Evolutionary conservation across 176 grass and related monocot species (phyloP), one percentile per base, ranked within the genome.

Genomic region (Neostapfia colusana): DNA sequence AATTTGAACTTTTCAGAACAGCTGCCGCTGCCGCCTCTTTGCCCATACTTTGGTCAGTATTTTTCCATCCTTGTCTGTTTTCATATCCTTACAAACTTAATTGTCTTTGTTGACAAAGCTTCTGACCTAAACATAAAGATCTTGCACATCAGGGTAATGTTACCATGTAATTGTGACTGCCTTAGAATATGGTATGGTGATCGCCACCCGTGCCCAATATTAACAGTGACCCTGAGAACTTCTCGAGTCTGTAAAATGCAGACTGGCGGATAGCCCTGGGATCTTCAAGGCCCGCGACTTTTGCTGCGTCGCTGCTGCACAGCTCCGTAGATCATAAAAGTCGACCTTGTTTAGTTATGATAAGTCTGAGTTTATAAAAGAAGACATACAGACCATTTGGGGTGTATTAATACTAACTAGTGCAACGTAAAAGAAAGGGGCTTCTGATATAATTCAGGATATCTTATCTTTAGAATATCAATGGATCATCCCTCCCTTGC

Each of bases 41-140:
- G 38, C 36, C 60, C 14, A 36, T 78, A 85, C 6, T 51, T 77
- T 51, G 69, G 83, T 73, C 26, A 82, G 65, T 58, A 83, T 51
- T 77, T 24, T 60, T 62, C 41, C 46, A 41, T 50, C 16, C 27
- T 67, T 70, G 17, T 25, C 28, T 27, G 18, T 16, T 62, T 78
- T 10, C 4, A 70, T 77, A 49, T 69, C 4, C 35, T 50, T 84
- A 31, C 51, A 37, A 2, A 54, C 21, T 53, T 74, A 35, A 18
- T 78, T 61, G 1, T 79, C 11, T 74, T 25, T 74, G 25, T 67
- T 74, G 76, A n/a, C 8, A 31, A 50, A 2, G 16, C 25, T 75
- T 76, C 20, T 48, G 25, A 4, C 40, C 61, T 63, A 76, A 76
- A 45, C 13, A 1, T 63, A 45, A 46, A 20, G 15, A 20, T 61